Evolutionary conservation across 805 yeast species (phyloP).

Genomic region (Starmerella powellii): DNA sequence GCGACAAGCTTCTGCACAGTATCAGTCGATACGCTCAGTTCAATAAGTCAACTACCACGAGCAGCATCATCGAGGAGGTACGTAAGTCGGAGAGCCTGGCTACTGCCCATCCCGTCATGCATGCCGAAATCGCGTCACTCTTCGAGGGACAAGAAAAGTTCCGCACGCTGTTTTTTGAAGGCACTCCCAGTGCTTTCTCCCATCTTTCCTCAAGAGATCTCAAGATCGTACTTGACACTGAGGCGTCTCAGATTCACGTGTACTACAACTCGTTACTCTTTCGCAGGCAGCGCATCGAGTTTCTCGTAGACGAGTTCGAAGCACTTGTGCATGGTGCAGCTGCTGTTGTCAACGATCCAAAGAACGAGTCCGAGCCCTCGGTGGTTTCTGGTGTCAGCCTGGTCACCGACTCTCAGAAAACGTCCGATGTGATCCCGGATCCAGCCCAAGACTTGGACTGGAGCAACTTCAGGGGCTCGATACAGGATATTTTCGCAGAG

Average conservation of each 20-base stretch:
- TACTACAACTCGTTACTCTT: slow-evolving; percentile 69
- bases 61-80: slow-evolving; percentile 39
- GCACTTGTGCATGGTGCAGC: too few species aligned
- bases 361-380: slow-evolving; percentile 2
- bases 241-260: slow-evolving; percentile 26
- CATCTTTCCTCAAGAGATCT: slow-evolving; percentile 25
- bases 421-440: slow-evolving; percentile 53
- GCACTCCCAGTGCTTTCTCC: slow-evolving; percentile 1
- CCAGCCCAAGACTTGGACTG: slow-evolving; percentile 82
- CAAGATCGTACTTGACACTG: slow-evolving; percentile 48
- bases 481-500: slow-evolving; percentile 84
- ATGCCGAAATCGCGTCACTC: slow-evolving; percentile 43
- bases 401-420: slow-evolving; percentile 51
- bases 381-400: slow-evolving; percentile 53
- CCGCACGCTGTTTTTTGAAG: slow-evolving; percentile 12
- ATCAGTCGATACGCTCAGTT: slow-evolving; percentile 49
- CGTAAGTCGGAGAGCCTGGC: slow-evolving; percentile 30
- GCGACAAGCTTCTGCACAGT: slow-evolving; percentile 3
- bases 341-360: neutral
- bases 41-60: slow-evolving; percentile 33
- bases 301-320: slow-evolving; percentile 59
- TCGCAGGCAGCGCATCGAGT: slow-evolving; percentile 52
- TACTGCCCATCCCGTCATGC: slow-evolving; percentile 33
- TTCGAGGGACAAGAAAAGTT: slow-evolving; percentile 29
- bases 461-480: slow-evolving; percentile 86